Evolutionary conservation across 495 filamentous ascomycete genomes (phyloP).

Genomic region (Xylaria grammica): DNA sequence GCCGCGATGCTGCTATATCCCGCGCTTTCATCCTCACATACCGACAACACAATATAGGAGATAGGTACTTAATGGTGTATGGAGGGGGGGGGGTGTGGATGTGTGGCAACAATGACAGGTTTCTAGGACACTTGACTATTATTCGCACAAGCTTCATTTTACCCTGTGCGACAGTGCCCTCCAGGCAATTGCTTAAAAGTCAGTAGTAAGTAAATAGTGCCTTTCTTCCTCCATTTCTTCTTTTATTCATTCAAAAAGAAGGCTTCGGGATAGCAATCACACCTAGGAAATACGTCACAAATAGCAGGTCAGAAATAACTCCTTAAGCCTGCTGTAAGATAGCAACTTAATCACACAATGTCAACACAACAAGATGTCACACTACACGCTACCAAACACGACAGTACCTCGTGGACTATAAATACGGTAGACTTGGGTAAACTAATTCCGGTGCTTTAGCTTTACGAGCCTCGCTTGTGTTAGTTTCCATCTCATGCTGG

Average conservation of each 20-base stretch:
- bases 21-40: background rate
- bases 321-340: too few species aligned
- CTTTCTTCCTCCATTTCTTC: too few species aligned
- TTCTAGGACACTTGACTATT: background rate
- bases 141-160: too few species aligned
- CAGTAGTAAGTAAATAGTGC: too few species aligned
- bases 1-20: background rate
- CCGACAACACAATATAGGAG: background rate
- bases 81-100: background rate
- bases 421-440: too few species aligned
- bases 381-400: background rate
- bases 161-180: too few species aligned
- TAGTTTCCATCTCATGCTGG: slow-evolving; percentile 10
- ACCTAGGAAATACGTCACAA: too few species aligned
- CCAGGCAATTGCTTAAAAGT: too few species aligned
- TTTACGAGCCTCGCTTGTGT: slow-evolving; percentile 1
- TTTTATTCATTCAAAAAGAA: background rate
- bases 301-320: too few species aligned
- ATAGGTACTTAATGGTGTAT: background rate
- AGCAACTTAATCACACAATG: too few species aligned
- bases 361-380: too few species aligned
- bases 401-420: background rate
- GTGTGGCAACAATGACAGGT: background rate
- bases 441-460: too few species aligned
- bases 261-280: background rate